These are phyloP conservation scores for Mycena galopus DNA, from an alignment of 768 basidiomycete genomes.

Conservation along the genomic window DNA sequence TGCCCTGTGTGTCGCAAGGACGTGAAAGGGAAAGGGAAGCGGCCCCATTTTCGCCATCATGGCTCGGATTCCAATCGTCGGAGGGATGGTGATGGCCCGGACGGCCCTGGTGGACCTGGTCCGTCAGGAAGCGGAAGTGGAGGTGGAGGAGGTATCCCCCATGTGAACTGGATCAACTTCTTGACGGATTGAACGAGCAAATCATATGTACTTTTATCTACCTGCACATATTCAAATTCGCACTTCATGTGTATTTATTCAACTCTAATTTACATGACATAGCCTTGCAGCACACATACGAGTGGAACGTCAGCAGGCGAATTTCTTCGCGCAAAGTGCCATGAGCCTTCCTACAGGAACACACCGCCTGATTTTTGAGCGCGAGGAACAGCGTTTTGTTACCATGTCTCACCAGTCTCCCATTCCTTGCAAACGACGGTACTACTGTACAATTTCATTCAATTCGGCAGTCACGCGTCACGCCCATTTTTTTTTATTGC, in stretches of 20 bases:
- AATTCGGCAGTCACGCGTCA: too few species aligned
- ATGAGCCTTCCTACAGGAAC: too few species aligned
- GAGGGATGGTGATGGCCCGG: conserved; percentile 24
- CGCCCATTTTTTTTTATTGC: too few species aligned
- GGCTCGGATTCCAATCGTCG: conserved; percentile 10
- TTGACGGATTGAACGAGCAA: conserved; percentile 27
- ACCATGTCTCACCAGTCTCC: too few species aligned
- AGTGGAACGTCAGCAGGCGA: too few species aligned
- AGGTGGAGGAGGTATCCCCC: conserved; percentile 1
- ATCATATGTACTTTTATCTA: conserved; percentile 24
- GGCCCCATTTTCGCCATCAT: conserved; percentile 17
- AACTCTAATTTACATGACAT: not conserved
- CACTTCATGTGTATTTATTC: not conserved
- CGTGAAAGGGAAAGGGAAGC: conserved; percentile 50
- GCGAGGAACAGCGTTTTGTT: too few species aligned
- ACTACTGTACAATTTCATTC: too few species aligned
- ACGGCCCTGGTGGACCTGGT: conserved; percentile 10
- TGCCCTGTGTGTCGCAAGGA: conserved; percentile 86
- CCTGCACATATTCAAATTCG: conserved; percentile 2
- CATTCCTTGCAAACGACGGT: too few species aligned
- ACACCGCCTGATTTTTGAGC: too few species aligned
- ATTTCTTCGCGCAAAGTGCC: not conserved
- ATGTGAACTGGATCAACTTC: conserved; percentile 25
- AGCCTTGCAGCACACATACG: not conserved
- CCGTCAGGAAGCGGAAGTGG: conserved; percentile 14